Evolutionary conservation across 116 monocot genomes (phyloP).

Genomic region (Posidonia oceanica): DNA sequence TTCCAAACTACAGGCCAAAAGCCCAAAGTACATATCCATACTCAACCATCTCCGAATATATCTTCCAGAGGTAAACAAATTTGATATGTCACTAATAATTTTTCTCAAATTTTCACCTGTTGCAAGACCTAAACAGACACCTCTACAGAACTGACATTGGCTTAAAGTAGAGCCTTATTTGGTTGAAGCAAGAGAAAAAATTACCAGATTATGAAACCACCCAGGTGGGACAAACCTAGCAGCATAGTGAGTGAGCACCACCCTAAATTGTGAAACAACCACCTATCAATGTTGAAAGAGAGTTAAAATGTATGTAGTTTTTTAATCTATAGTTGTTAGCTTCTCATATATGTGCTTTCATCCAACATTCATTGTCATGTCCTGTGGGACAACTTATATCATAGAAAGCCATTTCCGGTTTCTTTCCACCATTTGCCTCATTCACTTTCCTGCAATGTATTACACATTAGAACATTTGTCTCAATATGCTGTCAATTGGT

Average conservation of each 20-base stretch:
- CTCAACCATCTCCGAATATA: conserved; percentile 90
- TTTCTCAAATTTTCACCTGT: not conserved
- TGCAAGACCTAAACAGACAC: not conserved
- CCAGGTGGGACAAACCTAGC: not conserved
- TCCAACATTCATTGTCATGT: too few relatives aligned
- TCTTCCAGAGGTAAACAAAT: conserved; percentile 75
- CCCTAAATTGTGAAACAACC: not conserved
- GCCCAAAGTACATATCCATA: conserved; percentile 79
- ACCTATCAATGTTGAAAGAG: too few relatives aligned
- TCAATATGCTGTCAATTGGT: too few relatives aligned
- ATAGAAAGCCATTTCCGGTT: too few relatives aligned
- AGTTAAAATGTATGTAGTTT: too few relatives aligned
- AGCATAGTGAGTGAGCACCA: not conserved
- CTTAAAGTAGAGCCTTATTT: not conserved
- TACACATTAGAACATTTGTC: too few relatives aligned
- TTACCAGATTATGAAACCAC: not conserved
- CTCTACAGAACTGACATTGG: not conserved
- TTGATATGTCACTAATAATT: not conserved
- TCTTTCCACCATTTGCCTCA: too few relatives aligned
- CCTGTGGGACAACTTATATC: too few relatives aligned
- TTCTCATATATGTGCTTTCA: too few relatives aligned
- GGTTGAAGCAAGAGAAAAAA: not conserved
- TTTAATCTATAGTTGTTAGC: too few relatives aligned
- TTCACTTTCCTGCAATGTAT: too few relatives aligned
- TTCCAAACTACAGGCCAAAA: conserved; percentile 77